phyloP scores from a whole-genome alignment of 2,329 filamentous ascomycete genomes.

The Neofusicoccum umdonicola region DNA sequence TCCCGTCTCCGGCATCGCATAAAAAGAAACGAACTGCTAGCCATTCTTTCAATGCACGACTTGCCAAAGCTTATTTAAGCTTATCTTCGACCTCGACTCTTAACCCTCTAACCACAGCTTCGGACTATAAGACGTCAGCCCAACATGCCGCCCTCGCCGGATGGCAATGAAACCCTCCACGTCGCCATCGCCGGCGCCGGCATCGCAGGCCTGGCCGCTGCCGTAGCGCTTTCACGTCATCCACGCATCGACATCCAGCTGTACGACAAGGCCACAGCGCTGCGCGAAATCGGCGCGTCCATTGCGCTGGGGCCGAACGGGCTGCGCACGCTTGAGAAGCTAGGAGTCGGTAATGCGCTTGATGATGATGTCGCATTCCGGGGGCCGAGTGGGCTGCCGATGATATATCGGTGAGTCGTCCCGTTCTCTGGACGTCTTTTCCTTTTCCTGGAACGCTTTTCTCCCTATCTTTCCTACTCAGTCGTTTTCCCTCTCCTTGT shows the following conservation, averaged over 20 bases:
- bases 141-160: not conserved
- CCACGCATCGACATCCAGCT: constrained; percentile 33
- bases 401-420: constrained; percentile 33
- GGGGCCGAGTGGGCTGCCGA: constrained; percentile 29
- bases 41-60: not conserved
- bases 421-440: not conserved
- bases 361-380: constrained; percentile 34
- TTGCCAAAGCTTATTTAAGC: not conserved
- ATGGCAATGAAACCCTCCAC: constrained; percentile 18
- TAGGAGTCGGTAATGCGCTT: constrained; percentile 35
- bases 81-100: not conserved
- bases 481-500: not conserved
- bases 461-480: not conserved
- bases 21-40: not conserved
- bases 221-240: constrained; percentile 33
- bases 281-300: constrained; percentile 40
- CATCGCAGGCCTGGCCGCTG: constrained; percentile 39
- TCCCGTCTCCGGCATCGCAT: not conserved
- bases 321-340: constrained; percentile 30
- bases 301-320: constrained; percentile 36
- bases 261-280: constrained; percentile 34
- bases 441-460: not conserved
- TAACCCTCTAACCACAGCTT: not conserved
- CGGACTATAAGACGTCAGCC: not conserved
- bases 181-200: constrained; percentile 39